Evolutionary conservation across 140 eudicot genomes (phyloP).

Genomic region (Flaveria floridana): DNA sequence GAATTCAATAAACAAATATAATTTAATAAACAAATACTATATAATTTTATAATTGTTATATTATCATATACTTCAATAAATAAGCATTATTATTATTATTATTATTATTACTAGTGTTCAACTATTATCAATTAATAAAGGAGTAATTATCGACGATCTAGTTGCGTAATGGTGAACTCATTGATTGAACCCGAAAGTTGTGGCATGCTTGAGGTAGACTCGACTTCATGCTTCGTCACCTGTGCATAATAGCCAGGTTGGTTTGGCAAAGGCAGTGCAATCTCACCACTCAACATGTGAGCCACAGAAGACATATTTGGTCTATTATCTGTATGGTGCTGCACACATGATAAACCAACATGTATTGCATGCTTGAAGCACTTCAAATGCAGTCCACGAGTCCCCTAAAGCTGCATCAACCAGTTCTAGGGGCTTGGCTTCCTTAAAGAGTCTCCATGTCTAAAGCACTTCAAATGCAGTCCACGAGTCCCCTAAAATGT

Average conservation of each 20-base stretch:
- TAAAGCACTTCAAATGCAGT: no score
- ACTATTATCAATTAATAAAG: no score
- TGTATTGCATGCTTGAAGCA: constrained; percentile 16
- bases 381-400: constrained; percentile 13
- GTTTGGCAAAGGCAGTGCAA: constrained; percentile 28
- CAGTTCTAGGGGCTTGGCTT: constrained; percentile 15
- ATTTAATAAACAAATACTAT: no score
- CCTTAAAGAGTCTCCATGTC: constrained; percentile 26
- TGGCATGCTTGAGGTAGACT: constrained; percentile 16
- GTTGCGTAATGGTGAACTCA: constrained; percentile 22
- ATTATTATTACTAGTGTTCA: no score
- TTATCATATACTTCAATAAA: no score
- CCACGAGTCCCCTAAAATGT: no score
- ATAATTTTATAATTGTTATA: no score
- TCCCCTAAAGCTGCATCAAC: constrained; percentile 17
- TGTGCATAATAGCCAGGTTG: constrained; percentile 31
- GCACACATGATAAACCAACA: constrained; percentile 26
- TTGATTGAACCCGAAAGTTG: neutral
- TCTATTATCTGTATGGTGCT: constrained; percentile 32
- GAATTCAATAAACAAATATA: no score
- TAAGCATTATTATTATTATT: no score
- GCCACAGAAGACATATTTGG: constrained; percentile 30
- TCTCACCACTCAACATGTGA: constrained; percentile 24
- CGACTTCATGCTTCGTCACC: constrained; percentile 4
- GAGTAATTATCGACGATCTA: constrained; percentile 10